These are phyloP conservation scores for Friedmanniomyces endolithicus DNA, from an alignment of 495 filamentous ascomycete genomes.

Conservation along the genomic window DNA sequence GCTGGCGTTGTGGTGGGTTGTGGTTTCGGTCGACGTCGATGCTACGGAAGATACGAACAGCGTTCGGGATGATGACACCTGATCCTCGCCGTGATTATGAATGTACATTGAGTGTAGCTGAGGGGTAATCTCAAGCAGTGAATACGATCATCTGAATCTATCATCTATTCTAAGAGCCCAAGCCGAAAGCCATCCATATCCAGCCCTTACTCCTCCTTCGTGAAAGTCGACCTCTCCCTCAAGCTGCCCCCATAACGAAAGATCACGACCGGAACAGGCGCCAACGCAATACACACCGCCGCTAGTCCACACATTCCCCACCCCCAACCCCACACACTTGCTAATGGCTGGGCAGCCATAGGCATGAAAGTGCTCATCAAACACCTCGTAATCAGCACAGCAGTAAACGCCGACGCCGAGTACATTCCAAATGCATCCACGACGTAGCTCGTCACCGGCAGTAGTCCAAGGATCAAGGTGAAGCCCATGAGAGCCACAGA, in stretches of 20 bases:
- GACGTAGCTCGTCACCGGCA: constrained; percentile 43
- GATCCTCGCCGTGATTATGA: too few species aligned
- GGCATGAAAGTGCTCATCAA: constrained; percentile 44
- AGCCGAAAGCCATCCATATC: too few species aligned
- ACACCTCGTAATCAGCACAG: constrained; percentile 42
- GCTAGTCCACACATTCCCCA: constrained; percentile 37
- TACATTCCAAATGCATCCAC: constrained; percentile 47
- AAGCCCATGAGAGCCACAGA: constrained; percentile 30
- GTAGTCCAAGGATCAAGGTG: constrained; percentile 33
- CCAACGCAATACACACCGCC: constrained; percentile 29
- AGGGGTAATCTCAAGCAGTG: too few species aligned
- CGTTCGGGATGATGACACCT: too few species aligned
- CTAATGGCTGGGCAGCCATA: constrained; percentile 35
- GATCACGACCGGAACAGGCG: constrained; percentile 40
- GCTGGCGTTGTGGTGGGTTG: too few species aligned
- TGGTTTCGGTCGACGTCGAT: too few species aligned
- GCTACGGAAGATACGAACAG: too few species aligned
- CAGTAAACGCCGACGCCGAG: constrained; percentile 45
- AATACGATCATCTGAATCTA: too few species aligned
- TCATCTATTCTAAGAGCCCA: too few species aligned
- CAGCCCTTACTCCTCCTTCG: background rate
- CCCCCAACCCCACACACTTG: constrained; percentile 37
- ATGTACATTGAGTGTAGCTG: too few species aligned
- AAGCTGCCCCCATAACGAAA: constrained; percentile 38
- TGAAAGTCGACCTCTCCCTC: constrained; percentile 41